phyloP scores from a whole-genome alignment of 2,329 filamentous ascomycete genomes.

The Thelonectria olida region DNA sequence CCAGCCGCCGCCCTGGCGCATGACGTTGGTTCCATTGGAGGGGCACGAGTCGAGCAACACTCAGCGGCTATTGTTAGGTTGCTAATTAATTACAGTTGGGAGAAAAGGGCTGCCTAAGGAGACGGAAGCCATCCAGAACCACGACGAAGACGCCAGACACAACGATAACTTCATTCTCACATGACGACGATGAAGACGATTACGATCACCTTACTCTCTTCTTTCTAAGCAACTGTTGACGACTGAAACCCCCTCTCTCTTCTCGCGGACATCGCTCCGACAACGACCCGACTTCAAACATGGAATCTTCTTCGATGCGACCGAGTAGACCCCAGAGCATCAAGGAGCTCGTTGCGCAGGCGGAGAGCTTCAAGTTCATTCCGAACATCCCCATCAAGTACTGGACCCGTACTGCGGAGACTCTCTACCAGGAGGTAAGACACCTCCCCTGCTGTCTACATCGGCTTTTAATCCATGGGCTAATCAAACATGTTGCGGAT shows the following conservation, averaged over 20 bases:
- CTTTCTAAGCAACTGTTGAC: slow-evolving; percentile 8
- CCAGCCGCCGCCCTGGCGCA: slow-evolving; percentile 4
- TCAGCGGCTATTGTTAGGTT: slow-evolving; percentile 1
- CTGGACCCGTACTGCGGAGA: slow-evolving; percentile 84
- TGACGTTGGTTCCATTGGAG: slow-evolving; percentile 21
- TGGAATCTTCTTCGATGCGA: slow-evolving; percentile 46
- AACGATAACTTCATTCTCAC: not conserved
- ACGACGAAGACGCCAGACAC: not conserved
- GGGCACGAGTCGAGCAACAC: slow-evolving; percentile 9
- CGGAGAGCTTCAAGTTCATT: slow-evolving; percentile 84
- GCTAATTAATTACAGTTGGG: too few relatives aligned
- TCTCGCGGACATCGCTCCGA: not conserved
- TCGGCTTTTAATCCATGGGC: not conserved
- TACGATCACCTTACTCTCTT: slow-evolving; percentile 22
- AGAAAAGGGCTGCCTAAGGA: slow-evolving; percentile 11
- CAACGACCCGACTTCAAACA: slow-evolving; percentile 18
- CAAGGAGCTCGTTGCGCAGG: slow-evolving; percentile 79
- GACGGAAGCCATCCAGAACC: not conserved
- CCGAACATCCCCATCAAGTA: slow-evolving; percentile 77
- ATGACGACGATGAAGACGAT: slow-evolving; percentile 6
- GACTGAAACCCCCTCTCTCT: slow-evolving; percentile 14
- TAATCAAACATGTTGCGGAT: slow-evolving; percentile 25
- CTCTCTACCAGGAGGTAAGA: slow-evolving; percentile 81
- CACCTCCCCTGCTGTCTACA: slow-evolving; percentile 33
- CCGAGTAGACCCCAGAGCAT: slow-evolving; percentile 70